phyloP scores from a whole-genome alignment of 805 yeast genomes.

The Candida nanaspora region DNA sequence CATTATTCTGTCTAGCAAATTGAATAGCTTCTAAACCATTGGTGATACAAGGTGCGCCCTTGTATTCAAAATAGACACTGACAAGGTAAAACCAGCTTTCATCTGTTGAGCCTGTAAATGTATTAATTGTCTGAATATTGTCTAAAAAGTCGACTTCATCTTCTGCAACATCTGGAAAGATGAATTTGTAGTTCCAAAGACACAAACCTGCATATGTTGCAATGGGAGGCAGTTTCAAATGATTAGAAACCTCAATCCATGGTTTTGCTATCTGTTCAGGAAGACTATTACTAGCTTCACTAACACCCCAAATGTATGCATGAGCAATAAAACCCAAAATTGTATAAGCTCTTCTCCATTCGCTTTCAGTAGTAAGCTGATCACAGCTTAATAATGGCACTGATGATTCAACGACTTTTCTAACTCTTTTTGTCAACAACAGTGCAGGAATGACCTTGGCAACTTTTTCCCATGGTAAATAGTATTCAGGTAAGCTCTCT shows the following conservation, averaged over 20 bases:
- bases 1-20: constrained; percentile 42
- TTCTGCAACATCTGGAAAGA: constrained; percentile 31
- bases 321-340: constrained; percentile 75
- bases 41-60: constrained; percentile 65
- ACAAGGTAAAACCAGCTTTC: constrained; percentile 93
- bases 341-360: constrained; percentile 75
- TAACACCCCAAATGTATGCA: constrained; percentile 85
- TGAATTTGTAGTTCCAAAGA: constrained; percentile 78
- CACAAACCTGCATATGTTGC: constrained; percentile 85
- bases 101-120: constrained; percentile 86
- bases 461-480: constrained; percentile 71
- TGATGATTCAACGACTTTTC: constrained; percentile 50
- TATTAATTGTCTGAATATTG: constrained; percentile 68
- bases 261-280: constrained; percentile 72
- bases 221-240: constrained; percentile 72
- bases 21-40: constrained; percentile 63
- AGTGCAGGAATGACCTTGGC: constrained; percentile 66
- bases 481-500: constrained; percentile 46
- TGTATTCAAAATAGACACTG: constrained; percentile 77
- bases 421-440: constrained; percentile 54
- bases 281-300: constrained; percentile 49
- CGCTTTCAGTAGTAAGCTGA: constrained; percentile 35
- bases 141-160: constrained; percentile 35
- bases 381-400: constrained; percentile 51
- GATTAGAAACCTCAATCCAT: constrained; percentile 47